Evolutionary conservation across 352 stramenopile genomes (phyloP), one percentile per base, ranked within the genome.

Genomic region (Pythium guiyangense): DNA sequence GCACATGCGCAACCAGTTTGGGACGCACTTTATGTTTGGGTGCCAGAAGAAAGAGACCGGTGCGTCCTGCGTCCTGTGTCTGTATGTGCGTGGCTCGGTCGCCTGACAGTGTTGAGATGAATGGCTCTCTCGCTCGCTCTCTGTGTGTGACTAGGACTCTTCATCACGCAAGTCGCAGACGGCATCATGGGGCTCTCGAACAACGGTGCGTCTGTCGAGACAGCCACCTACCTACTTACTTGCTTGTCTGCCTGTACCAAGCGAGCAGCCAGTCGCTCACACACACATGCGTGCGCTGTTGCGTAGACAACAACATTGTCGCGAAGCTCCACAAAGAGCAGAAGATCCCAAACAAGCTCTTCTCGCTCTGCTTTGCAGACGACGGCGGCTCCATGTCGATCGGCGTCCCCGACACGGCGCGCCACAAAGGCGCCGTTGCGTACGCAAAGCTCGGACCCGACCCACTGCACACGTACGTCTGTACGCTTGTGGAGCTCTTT

Each of bases 131-230:
- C n/a, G n/a, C n/a, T n/a, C n/a, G n/a, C n/a, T n/a, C n/a, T n/a
- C n/a, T n/a, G n/a, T n/a, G n/a, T 20, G 18, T 2, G 37, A 8
- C 46, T 34, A 71, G 73, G 70, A 11, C 60, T 93, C 22, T 95
- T 95, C 69, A 83, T 92, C 51, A 86, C 71, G 15, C 85, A 95
- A 52, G 79, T 90, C 27, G 84, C 82, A 2, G 78, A 92, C 47
- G 85, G 85, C 29, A 93, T 95, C 67, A 92, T 95, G 81, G 85
- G 85, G 3, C 56, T 94, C 14, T 74, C 83, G 12, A 91, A 90
- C 54, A 78, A 66, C 54, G 71, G 73, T 83, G 37, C 39, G n/a
- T 52, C 18, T 45, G 14, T 20, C 31, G 4, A 2, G 12, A 9
- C 12, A 37, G 31, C 31, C 31, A n/a, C n/a, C n/a, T n/a, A n/a